phyloP scores from a whole-genome alignment of 2,329 filamentous ascomycete species.

The Achaetomium macrosporum region DNA sequence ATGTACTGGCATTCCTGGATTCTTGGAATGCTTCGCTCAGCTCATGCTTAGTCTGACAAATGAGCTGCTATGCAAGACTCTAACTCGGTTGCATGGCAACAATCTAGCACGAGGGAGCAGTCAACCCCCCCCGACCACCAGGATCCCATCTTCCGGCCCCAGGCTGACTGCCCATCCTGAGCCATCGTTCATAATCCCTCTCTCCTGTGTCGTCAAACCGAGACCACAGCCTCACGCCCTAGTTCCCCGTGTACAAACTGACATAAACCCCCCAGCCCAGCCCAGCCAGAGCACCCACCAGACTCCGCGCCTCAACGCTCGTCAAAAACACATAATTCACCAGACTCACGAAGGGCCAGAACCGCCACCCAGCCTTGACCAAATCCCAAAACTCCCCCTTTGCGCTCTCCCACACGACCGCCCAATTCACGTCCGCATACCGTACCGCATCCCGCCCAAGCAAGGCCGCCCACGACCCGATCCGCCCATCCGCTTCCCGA shows the following conservation, averaged over 20 bases:
- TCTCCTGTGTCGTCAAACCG: not conserved
- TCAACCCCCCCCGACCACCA: too few species aligned
- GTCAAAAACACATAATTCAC: slow-evolving; percentile 61
- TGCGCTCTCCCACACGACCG: slow-evolving; percentile 38
- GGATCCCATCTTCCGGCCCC: too few species aligned
- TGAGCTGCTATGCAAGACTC: too few species aligned
- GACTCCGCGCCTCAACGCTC: slow-evolving; percentile 57
- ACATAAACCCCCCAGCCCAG: slow-evolving; percentile 67
- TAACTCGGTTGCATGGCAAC: too few species aligned
- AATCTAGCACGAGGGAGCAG: too few species aligned
- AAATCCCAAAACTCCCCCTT: slow-evolving; percentile 57
- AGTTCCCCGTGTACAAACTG: slow-evolving; percentile 48
- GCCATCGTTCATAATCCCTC: not conserved
- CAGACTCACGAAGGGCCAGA: slow-evolving; percentile 64
- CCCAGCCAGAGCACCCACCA: slow-evolving; percentile 62
- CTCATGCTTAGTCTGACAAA: too few species aligned
- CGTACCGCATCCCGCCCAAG: slow-evolving; percentile 35
- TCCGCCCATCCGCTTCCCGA: slow-evolving; percentile 22
- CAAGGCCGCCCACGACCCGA: slow-evolving; percentile 26
- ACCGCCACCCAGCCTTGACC: slow-evolving; percentile 61
- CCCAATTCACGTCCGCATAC: slow-evolving; percentile 41
- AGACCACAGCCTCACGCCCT: not conserved
- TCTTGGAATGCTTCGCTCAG: too few species aligned
- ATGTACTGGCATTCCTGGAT: too few species aligned
- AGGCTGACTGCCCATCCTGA: not conserved